phyloP scores from a whole-genome alignment of 441 rosid genomes.

The Eruca vesicaria region DNA sequence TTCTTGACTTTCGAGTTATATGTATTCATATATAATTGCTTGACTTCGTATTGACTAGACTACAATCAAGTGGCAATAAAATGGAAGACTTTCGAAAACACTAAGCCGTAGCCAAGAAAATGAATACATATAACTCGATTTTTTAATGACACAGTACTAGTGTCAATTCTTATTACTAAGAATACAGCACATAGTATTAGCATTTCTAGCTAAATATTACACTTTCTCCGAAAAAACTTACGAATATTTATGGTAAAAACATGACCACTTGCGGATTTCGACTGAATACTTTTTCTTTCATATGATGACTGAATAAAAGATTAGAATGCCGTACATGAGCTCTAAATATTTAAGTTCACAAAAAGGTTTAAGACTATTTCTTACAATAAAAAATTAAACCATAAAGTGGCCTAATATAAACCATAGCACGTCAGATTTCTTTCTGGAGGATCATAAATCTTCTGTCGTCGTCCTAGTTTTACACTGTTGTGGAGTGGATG shows the following conservation, averaged over 20 bases:
- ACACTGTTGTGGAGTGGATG: not conserved
- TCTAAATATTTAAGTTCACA: not conserved
- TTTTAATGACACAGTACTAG: not conserved
- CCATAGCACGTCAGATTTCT: too few species aligned
- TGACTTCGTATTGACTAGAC: conserved; percentile 22
- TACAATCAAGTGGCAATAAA: conserved; percentile 18
- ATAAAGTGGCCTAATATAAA: too few species aligned
- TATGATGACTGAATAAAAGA: not conserved
- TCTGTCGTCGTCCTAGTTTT: too few species aligned
- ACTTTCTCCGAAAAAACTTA: not conserved
- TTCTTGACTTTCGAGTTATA: not conserved
- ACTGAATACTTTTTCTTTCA: not conserved
- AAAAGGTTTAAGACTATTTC: too few species aligned
- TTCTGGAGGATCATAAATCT: too few species aligned
- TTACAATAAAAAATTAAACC: too few species aligned
- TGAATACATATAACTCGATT: not conserved
- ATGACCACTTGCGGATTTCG: not conserved
- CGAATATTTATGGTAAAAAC: not conserved
- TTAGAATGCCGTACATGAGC: not conserved
- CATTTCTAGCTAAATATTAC: not conserved
- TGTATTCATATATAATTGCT: not conserved
- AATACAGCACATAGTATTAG: not conserved
- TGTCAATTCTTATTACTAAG: not conserved
- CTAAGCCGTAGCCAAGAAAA: not conserved
- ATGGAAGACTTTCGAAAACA: conserved; percentile 30